A percentile compares a stretch with the other conserved stretches of the same genome.
Evolutionary conservation across 495 filamentous ascomycete species (phyloP).

Genomic region (Aspergillus saccharolyticus): DNA sequence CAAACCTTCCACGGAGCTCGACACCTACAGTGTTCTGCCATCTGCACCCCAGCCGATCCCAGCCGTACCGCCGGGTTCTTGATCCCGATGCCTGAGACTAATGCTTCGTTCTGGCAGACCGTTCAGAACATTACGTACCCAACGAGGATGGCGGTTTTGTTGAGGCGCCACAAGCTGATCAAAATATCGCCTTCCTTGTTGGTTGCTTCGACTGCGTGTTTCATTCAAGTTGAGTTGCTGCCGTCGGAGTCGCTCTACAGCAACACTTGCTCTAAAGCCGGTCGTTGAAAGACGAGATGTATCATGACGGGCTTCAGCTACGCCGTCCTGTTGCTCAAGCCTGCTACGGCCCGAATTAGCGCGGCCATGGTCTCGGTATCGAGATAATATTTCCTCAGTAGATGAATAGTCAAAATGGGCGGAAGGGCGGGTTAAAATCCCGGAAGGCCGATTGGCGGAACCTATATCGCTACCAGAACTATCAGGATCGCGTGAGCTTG

Average conservation of each 20-base stretch:
- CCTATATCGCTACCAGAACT: constrained; percentile 18
- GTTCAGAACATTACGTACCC: constrained; percentile 40
- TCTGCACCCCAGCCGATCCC: constrained; percentile 68
- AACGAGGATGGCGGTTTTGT: constrained; percentile 37
- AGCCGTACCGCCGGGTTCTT: constrained; percentile 50
- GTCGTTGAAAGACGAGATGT: constrained; percentile 25
- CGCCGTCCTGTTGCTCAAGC: constrained; percentile 23
- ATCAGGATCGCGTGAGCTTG: constrained; percentile 18
- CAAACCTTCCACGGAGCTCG: background rate
- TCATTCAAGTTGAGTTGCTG: constrained; percentile 39
- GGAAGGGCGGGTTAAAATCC: constrained; percentile 18
- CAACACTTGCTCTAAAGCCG: constrained; percentile 38
- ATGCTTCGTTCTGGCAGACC: constrained; percentile 37
- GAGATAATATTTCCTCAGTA: constrained; percentile 15
- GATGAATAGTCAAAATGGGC: constrained; percentile 21
- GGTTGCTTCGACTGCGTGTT: constrained; percentile 29
- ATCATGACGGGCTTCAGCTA: constrained; percentile 28
- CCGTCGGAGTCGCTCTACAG: constrained; percentile 39
- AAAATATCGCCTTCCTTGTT: constrained; percentile 31
- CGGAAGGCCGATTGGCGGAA: constrained; percentile 10
- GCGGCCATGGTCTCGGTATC: constrained; percentile 27
- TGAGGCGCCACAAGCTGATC: constrained; percentile 32
- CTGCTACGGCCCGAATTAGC: constrained; percentile 32
- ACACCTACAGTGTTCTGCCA: constrained; percentile 64
- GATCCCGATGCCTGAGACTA: constrained; percentile 29